Conservation (phyloP, 768 basidiomycete genomes). For the Auriculariales sp. region DNA sequence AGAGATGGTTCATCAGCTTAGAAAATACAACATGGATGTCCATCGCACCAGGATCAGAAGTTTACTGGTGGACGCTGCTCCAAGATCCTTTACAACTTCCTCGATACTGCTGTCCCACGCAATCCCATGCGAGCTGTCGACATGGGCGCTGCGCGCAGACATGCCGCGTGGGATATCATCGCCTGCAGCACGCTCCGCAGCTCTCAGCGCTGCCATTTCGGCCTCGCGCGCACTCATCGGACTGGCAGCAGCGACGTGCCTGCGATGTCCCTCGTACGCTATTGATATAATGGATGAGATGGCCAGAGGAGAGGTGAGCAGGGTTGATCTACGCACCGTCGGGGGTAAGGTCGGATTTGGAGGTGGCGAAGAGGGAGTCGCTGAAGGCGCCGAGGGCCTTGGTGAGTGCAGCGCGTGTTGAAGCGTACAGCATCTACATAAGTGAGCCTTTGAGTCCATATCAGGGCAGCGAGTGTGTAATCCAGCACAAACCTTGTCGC, state of each 20-base stretch:
- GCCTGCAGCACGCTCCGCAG: conserved; percentile 53
- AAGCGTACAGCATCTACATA: conserved; percentile 75
- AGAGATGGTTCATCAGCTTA: background rate
- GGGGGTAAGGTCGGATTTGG: conserved; percentile 48
- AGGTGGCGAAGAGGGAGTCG: conserved; percentile 66
- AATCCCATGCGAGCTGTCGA: conserved; percentile 44
- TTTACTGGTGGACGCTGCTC: conserved; percentile 28
- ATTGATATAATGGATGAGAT: background rate
- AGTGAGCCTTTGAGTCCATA: background rate
- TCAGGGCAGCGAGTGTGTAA: background rate
- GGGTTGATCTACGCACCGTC: conserved; percentile 12
- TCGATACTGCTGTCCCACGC: conserved; percentile 53
- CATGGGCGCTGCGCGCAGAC: conserved; percentile 29
- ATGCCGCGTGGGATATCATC: conserved; percentile 13
- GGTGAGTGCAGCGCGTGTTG: conserved; percentile 52
- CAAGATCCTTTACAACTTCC: conserved; percentile 47
- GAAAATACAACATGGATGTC: background rate
- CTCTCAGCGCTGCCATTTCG: conserved; percentile 63
- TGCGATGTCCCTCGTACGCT: conserved; percentile 60
- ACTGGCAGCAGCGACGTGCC: conserved; percentile 57
- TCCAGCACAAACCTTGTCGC: conserved; percentile 49
- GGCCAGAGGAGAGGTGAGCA: background rate
- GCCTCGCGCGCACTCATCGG: conserved; percentile 74
- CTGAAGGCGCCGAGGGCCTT: conserved; percentile 64
- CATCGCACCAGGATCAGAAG: conserved; percentile 50